Evolutionary conservation across 345 rosid species (phyloP).

Genomic region (Citrus mangshanensis): DNA sequence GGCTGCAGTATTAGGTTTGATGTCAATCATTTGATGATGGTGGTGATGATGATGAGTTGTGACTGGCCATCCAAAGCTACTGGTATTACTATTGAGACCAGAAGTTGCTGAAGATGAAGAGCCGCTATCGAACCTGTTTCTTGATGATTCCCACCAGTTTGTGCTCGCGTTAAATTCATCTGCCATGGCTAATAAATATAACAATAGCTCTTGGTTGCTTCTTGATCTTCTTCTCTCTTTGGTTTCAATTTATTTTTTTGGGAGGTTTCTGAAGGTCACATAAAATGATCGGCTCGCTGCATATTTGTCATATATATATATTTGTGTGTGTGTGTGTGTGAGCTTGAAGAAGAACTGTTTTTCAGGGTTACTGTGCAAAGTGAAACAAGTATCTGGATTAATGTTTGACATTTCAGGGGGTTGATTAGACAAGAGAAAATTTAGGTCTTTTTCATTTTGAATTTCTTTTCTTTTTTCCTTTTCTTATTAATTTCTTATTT

Average conservation of each 20-base stretch:
- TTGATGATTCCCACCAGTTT: slow-evolving; percentile 70
- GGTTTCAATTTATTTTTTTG: background rate
- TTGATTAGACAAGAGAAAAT: slow-evolving; percentile 31
- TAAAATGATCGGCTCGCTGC: slow-evolving; percentile 50
- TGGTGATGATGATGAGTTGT: slow-evolving; percentile 1
- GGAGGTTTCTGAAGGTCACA: slow-evolving; percentile 19
- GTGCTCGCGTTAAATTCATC: slow-evolving; percentile 52
- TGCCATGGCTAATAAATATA: slow-evolving; percentile 39
- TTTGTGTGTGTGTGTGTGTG: background rate
- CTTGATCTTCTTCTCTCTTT: background rate
- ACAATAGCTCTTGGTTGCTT: slow-evolving; percentile 9
- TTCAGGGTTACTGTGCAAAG: background rate
- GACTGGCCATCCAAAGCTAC: slow-evolving; percentile 53
- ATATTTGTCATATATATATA: slow-evolving; percentile 24
- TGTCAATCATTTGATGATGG: slow-evolving; percentile 30
- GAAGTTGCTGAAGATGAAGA: slow-evolving; percentile 57
- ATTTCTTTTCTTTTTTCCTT: slow-evolving; percentile 1
- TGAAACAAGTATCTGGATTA: slow-evolving; percentile 19
- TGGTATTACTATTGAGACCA: slow-evolving; percentile 35
- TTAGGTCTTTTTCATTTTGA: slow-evolving; percentile 30
- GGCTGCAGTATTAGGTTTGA: slow-evolving; percentile 12
- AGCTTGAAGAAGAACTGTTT: background rate
- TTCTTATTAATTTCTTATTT: background rate
- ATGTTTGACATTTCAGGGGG: slow-evolving; percentile 43
- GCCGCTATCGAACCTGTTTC: slow-evolving; percentile 40